Conservation (phyloP, 1,284 basidiomycete genomes). For the Ustilago sp. region DNA sequence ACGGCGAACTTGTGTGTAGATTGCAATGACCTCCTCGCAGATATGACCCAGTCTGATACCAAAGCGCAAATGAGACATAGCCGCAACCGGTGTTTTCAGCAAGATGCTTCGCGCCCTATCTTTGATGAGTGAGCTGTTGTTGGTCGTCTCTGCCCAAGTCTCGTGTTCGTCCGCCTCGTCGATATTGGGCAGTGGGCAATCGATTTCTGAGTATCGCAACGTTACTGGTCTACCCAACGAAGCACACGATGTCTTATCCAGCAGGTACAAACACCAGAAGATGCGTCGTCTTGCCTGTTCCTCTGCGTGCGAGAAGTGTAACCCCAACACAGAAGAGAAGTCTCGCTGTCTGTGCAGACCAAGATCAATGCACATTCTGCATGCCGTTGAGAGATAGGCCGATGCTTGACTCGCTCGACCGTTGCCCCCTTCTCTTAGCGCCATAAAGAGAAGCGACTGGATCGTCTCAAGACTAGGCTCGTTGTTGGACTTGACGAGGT, state of each 20-base stretch:
- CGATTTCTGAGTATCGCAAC: constrained; percentile 57
- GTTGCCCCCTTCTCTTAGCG: constrained; percentile 55
- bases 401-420: constrained; percentile 52
- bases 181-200: constrained; percentile 51
- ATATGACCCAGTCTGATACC: constrained; percentile 45
- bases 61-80: constrained; percentile 41
- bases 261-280: constrained; percentile 53
- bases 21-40: constrained; percentile 49
- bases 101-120: constrained; percentile 34
- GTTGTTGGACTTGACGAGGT: constrained; percentile 52
- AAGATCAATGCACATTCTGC: constrained; percentile 57
- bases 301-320: constrained; percentile 48
- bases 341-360: constrained; percentile 55
- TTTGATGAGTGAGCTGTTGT: constrained; percentile 47
- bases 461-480: constrained; percentile 55
- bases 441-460: constrained; percentile 57
- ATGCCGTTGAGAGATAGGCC: constrained; percentile 50
- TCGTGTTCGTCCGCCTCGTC: constrained; percentile 54
- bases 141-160: constrained; percentile 51
- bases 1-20: constrained; percentile 50
- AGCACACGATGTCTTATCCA: constrained; percentile 56
- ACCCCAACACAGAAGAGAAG: constrained; percentile 38
- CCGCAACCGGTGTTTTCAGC: constrained; percentile 43
- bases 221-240: constrained; percentile 56
- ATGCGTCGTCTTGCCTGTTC: constrained; percentile 52